phyloP scores from a whole-genome alignment of 176 grass and related monocot genomes.

The Secale cereale region DNA sequence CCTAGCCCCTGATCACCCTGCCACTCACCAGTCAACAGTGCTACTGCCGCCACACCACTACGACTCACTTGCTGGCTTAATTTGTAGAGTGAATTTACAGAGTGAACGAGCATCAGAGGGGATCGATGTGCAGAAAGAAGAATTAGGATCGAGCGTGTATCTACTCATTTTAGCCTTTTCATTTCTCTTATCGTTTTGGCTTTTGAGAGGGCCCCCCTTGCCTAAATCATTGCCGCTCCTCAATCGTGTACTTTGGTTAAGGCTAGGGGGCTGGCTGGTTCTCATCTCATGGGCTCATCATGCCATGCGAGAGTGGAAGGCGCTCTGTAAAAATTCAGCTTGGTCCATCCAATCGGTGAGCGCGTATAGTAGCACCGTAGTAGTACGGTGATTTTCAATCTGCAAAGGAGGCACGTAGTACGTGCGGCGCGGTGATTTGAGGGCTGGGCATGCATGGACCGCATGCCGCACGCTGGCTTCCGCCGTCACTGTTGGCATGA shows the following conservation, averaged over 20 bases:
- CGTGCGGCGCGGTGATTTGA: not conserved
- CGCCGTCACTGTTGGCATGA: constrained; percentile 33
- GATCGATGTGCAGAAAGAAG: not conserved
- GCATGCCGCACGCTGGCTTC: not conserved
- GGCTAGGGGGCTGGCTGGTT: not conserved
- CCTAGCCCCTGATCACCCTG: not conserved
- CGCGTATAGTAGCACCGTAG: not conserved
- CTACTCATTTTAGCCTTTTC: not conserved
- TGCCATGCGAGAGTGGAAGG: not conserved
- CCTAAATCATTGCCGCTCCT: constrained; percentile 35
- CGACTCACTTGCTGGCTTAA: not conserved
- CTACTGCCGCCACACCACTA: not conserved
- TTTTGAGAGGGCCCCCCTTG: not conserved
- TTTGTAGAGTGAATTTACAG: not conserved
- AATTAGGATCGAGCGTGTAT: not conserved
- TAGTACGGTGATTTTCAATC: not conserved
- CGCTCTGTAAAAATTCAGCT: not conserved
- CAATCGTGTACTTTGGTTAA: constrained; percentile 36
- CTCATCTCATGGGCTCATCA: constrained; percentile 37
- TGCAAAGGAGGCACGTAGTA: not conserved
- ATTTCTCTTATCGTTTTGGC: not conserved
- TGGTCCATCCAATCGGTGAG: not conserved
- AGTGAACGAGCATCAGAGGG: not conserved
- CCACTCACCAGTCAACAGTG: not conserved
- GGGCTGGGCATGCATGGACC: not conserved